A percentile compares a stretch with the other conserved stretches of the same genome.
Conservation (phyloP, 2,329 filamentous ascomycete genomes). For the Trichoderma endophyticum region DNA sequence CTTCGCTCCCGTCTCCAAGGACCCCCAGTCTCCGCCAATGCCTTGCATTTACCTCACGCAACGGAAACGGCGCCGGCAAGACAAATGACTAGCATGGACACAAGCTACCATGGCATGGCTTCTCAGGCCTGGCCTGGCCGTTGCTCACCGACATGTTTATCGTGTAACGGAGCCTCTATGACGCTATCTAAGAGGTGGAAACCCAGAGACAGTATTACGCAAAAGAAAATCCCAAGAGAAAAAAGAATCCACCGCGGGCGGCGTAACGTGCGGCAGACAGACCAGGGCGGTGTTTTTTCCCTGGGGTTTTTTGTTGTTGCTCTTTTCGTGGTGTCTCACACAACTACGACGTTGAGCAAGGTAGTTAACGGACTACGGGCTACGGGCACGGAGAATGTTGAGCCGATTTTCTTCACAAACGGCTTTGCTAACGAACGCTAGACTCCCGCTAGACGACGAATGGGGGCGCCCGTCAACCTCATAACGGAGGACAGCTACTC, state of each 20-base stretch:
- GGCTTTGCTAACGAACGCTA: background rate
- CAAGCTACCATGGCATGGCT: background rate
- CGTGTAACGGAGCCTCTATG: background rate
- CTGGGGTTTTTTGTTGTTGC: background rate
- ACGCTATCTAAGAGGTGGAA: background rate
- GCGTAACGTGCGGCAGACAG: constrained; percentile 11
- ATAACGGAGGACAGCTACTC: background rate
- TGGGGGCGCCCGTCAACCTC: background rate
- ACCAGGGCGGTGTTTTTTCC: background rate
- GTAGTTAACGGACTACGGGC: background rate
- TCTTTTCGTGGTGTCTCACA: constrained; percentile 17
- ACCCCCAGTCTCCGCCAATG: constrained; percentile 21
- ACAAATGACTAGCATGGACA: constrained; percentile 7
- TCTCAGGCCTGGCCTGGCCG: background rate
- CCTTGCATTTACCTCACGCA: constrained; percentile 20
- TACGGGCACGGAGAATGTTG: constrained; percentile 1
- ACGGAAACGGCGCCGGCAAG: constrained; percentile 17
- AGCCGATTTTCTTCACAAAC: background rate
- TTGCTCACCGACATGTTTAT: constrained; percentile 14
- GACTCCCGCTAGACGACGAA: background rate
- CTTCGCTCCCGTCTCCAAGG: constrained; percentile 21
- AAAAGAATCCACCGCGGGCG: background rate
- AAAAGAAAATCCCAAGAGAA: background rate
- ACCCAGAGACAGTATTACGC: constrained; percentile 2
- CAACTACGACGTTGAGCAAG: background rate